Evolutionary conservation across 345 rosid genomes (phyloP).

Genomic region (Nephelium lappaceum): DNA sequence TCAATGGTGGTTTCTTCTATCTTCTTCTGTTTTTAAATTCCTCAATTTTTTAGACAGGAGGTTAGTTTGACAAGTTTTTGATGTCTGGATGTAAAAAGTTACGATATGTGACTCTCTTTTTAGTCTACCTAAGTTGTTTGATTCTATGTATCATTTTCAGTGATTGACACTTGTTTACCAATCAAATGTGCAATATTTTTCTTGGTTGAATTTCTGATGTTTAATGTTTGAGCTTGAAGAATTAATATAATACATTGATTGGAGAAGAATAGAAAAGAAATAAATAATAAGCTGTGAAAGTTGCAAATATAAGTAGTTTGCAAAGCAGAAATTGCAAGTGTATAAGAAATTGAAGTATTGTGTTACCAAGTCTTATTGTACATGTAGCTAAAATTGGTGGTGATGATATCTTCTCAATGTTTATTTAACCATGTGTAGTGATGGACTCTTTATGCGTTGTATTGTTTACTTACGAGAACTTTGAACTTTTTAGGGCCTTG

Average conservation of each 20-base stretch:
- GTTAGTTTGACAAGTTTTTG: no score
- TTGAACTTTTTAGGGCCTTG: constrained; percentile 67
- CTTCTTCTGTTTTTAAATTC: neutral
- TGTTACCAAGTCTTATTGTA: neutral
- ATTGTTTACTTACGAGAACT: constrained; percentile 7
- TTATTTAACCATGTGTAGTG: no score
- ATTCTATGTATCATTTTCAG: no score
- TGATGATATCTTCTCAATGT: neutral
- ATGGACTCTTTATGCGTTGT: neutral
- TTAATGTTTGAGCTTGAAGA: neutral
- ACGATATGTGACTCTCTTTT: neutral
- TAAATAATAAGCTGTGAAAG: neutral
- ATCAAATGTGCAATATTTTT: neutral
- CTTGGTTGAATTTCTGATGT: neutral
- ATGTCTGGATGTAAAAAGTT: neutral
- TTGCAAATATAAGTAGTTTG: neutral
- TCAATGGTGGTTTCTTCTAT: neutral
- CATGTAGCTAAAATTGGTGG: neutral
- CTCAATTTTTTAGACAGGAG: no score
- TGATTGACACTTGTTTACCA: neutral
- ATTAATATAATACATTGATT: neutral
- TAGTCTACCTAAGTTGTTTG: neutral
- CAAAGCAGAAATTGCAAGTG: neutral
- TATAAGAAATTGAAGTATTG: neutral
- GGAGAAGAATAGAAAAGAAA: neutral